Evolutionary conservation across 805 yeast genomes (phyloP).

Genomic region (Komagataella pastoris): DNA sequence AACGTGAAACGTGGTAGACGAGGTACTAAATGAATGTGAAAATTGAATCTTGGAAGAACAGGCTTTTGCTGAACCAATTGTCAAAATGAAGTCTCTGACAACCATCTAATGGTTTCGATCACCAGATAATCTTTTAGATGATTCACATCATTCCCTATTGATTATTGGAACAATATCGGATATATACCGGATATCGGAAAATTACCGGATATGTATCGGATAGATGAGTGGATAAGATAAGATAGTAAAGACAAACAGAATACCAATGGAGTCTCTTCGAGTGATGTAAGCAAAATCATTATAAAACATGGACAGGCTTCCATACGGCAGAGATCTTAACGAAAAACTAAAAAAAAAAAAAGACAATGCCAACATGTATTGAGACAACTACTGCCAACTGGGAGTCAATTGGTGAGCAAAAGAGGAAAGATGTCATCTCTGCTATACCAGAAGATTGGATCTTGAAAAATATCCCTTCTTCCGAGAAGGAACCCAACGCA

Average conservation of each 20-base stretch:
- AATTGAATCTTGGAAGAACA: no score
- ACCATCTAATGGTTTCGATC: no score
- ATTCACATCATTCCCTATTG: not conserved
- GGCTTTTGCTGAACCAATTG: no score
- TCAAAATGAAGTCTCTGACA: no score
- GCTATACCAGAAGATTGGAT: conserved; percentile 18
- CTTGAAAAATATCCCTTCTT: conserved; percentile 12
- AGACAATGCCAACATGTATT: not conserved
- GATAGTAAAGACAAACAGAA: no score
- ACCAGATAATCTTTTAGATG: no score
- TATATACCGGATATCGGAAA: not conserved
- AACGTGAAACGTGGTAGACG: no score
- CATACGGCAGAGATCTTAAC: not conserved
- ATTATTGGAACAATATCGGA: not conserved
- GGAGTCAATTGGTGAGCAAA: not conserved
- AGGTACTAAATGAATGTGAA: no score
- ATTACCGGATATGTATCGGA: not conserved
- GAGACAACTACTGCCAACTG: not conserved
- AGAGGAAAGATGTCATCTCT: not conserved
- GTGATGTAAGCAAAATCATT: no score
- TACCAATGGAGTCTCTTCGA: not conserved
- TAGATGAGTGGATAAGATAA: not conserved
- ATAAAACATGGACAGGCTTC: not conserved
- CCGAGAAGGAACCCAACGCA: conserved; percentile 15
- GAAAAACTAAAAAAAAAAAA: not conserved